Evolutionary conservation across 2,329 filamentous ascomycete genomes (phyloP).

Genomic region (Cercospora sojina): DNA sequence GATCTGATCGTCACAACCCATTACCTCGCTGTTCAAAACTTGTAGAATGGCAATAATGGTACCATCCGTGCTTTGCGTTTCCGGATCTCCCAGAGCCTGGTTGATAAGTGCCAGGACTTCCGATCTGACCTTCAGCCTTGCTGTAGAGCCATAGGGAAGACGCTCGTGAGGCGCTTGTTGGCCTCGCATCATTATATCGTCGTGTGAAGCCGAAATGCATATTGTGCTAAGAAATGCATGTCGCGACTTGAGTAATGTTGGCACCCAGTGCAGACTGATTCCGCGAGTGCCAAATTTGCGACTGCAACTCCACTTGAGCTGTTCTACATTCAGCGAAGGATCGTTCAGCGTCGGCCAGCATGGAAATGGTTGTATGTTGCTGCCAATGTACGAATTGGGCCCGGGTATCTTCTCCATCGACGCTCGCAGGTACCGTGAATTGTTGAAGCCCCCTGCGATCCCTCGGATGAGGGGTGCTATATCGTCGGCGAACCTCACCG

Average conservation of each 20-base stretch:
- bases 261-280: conserved; percentile 34
- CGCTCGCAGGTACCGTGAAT: conserved; percentile 20
- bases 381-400: conserved; percentile 14
- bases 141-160: conserved; percentile 21
- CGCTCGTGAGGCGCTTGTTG: conserved; percentile 23
- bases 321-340: conserved; percentile 27
- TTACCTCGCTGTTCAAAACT: conserved; percentile 35
- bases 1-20: conserved; percentile 29
- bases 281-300: conserved; percentile 32
- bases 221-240: conserved; percentile 37
- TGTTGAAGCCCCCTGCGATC: conserved; percentile 22
- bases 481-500: conserved; percentile 20
- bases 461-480: conserved; percentile 18
- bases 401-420: conserved; percentile 23
- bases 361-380: conserved; percentile 29
- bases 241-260: conserved; percentile 27
- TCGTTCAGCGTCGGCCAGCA: conserved; percentile 27
- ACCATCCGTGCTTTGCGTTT: conserved; percentile 30
- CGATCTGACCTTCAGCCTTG: conserved; percentile 27
- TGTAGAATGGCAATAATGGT: conserved; percentile 38
- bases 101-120: conserved; percentile 34
- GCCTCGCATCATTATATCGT: conserved; percentile 36
- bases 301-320: conserved; percentile 35
- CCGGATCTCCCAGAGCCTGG: conserved; percentile 30
- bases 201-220: conserved; percentile 36